Conservation (phyloP, 768 basidiomycete species). For the Pleurotus eryngii region DNA sequence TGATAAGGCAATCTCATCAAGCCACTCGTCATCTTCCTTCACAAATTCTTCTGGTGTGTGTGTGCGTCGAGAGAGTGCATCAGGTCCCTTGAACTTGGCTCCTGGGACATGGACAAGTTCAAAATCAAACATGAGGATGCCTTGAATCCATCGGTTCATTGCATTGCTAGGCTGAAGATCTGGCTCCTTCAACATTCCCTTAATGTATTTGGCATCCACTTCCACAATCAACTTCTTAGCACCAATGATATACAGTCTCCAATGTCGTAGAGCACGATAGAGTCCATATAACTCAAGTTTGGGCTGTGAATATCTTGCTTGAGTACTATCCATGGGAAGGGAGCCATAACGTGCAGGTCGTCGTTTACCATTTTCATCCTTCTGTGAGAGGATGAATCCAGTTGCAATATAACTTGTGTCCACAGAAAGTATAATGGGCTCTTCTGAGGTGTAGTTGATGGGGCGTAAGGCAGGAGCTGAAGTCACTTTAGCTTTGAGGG, state of each 20-base stretch:
- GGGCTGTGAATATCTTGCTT: slow-evolving; percentile 26
- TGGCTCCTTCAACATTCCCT: slow-evolving; percentile 39
- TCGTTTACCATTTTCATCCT: slow-evolving; percentile 17
- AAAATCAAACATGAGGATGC: slow-evolving; percentile 35
- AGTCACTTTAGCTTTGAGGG: slow-evolving; percentile 7
- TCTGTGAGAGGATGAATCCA: slow-evolving; percentile 27
- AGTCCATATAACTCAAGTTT: slow-evolving; percentile 29
- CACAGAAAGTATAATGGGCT: slow-evolving; percentile 25
- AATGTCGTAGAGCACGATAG: slow-evolving; percentile 20
- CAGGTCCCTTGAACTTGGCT: slow-evolving; percentile 28
- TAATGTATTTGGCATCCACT: slow-evolving; percentile 37
- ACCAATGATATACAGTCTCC: slow-evolving; percentile 24
- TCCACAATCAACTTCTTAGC: slow-evolving; percentile 28
- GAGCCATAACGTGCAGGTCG: slow-evolving; percentile 25
- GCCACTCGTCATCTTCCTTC: slow-evolving; percentile 24
- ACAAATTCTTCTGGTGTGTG: slow-evolving; percentile 14
- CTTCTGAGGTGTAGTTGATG: slow-evolving; percentile 25
- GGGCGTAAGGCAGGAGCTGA: slow-evolving; percentile 19
- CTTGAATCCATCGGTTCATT: slow-evolving; percentile 39
- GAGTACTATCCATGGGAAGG: slow-evolving; percentile 21
- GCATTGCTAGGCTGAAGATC: slow-evolving; percentile 32
- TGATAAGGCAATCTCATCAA: slow-evolving; percentile 12
- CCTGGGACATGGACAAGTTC: slow-evolving; percentile 34
- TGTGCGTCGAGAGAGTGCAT: slow-evolving; percentile 31
- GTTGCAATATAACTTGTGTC: slow-evolving; percentile 25